Evolutionary conservation across 2,329 filamentous ascomycete genomes (phyloP), one percentile per base, ranked within the genome.

Genomic region (Aspergillus glaucus): DNA sequence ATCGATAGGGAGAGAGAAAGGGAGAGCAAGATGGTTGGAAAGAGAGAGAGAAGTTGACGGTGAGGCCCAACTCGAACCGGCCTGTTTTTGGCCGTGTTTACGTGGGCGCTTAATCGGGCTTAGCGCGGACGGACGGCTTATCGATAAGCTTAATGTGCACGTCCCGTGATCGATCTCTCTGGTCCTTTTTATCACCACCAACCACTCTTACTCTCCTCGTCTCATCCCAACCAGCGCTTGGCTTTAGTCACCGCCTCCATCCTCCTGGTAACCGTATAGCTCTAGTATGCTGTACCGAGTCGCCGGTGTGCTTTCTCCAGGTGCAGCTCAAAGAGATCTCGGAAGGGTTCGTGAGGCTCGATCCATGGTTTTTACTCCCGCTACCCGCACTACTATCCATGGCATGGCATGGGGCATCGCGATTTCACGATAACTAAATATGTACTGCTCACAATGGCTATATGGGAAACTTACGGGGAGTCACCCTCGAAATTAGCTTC

Each of bases 131-230:
- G 44, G 52, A 3, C 17, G 42, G 45, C 55, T 67, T 71, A 71
- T 71, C 68, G 68, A 70, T 70, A 71, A 70, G 66, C 66, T 68
- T 68, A 67, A 64, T 62, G 53, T 45, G 47, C 48, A 57, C 55
- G 51, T 50, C 51, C 53, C 49, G 46, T 32, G 43, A 26, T 43
- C 24, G 22, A 28, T 36, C 26, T 44, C 22, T 22, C 22, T 22
- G 22, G 22, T 22, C 22, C 22, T 22, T 22, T 1, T 22, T 4
- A 21, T 21, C 21, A 22, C 22, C 22, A 22, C 22, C 22, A 22
- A 22, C 6, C 22, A 22, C 22, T 22, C n/a, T 81, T 2, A 61
- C 59, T 54, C 5, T 79, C 71, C 17, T 81, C 66, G 28, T 80
- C 63, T 22, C 26, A 30, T 12, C 10, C 26, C 7, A 12, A 30